Evolutionary conservation across 139 green algal genomes (phyloP).

Genomic region (Chlorella vulgaris): DNA sequence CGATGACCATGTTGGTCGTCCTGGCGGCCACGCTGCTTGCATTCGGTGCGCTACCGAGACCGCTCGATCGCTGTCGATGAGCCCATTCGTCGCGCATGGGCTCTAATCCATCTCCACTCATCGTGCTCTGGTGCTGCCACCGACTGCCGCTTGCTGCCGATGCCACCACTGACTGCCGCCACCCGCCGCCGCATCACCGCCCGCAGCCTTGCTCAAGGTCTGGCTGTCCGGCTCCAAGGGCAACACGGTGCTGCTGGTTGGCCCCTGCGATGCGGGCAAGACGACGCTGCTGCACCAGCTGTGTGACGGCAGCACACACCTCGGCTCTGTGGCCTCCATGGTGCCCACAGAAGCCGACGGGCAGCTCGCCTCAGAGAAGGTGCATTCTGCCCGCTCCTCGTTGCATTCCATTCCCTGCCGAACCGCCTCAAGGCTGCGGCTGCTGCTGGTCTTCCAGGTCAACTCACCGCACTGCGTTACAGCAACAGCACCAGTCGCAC

Average conservation of each 20-base stretch:
- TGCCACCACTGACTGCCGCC: not conserved
- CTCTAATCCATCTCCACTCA: too few species aligned
- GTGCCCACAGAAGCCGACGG: constrained; percentile 55
- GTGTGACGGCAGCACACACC: constrained; percentile 50
- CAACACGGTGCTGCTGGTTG: constrained; percentile 63
- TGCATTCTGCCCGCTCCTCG: constrained; percentile 15
- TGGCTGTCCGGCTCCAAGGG: constrained; percentile 12
- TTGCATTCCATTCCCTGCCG: not conserved
- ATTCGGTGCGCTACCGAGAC: not conserved
- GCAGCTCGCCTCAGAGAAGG: constrained; percentile 36
- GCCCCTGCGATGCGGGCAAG: constrained; percentile 76
- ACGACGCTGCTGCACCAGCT: constrained; percentile 82
- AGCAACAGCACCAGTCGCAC: too few species aligned
- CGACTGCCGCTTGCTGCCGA: too few species aligned
- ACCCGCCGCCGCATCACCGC: not conserved
- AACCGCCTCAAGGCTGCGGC: not conserved
- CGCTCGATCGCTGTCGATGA: too few species aligned
- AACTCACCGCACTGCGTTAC: too few species aligned
- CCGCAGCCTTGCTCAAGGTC: constrained; percentile 31
- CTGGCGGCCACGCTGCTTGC: constrained; percentile 8
- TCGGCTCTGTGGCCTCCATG: constrained; percentile 81
- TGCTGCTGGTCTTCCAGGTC: too few species aligned
- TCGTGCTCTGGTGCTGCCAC: too few species aligned
- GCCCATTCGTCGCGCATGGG: too few species aligned
- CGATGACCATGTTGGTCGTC: not conserved